Evolutionary conservation across 108 stramenopile species (phyloP), one percentile per base, ranked within the genome.

Genomic region (Parietichytrium sp.): DNA sequence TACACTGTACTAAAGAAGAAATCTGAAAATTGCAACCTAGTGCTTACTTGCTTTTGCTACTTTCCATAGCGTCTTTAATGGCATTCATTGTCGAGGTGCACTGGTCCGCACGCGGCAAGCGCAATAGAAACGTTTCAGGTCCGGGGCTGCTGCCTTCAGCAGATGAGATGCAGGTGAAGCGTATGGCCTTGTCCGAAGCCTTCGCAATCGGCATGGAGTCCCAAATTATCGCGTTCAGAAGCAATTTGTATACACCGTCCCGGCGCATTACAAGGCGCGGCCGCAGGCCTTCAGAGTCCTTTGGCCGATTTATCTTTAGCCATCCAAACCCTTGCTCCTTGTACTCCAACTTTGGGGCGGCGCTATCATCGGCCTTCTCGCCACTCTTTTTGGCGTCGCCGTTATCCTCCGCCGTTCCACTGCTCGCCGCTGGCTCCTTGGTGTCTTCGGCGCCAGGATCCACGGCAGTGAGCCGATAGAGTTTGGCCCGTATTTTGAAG

Each of bases 191-290:
- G 33, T 72, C 61, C 23, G 29, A 23, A 42, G 61, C 61, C 38
- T n/a, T 33, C 61, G 36, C 15, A 1, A 72, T 10, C 10, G 61
- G 61, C 61, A 72, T 72, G 61, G 33, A 16, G 10, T 72, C 45
- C 61, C 61, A 72, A 33, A 72, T 72, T n/a, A 72, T 42, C 16
- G 61, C 61, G 45, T 72, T 72, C 61, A 72, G 42, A 10, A 72
- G 20, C 10, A 72, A 42, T 42, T 72, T 72, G 2, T 45, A 42
- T 6, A 72, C 61, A 38, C 61, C 61, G 38, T 72, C 61, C 23
- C 61, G 61, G 20, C 61, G 61, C 61, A 72, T 72, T 0, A 72
- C 61, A n/a, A 72, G 20, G 10, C 61, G 61, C 29, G 61, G 61
- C 13, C n/a, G 49, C 16, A 50, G 49, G 18, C 54, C 23, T 55